Conservation (phyloP, 1,139 yeast species). For the Sugiyamaella novakii region DNA sequence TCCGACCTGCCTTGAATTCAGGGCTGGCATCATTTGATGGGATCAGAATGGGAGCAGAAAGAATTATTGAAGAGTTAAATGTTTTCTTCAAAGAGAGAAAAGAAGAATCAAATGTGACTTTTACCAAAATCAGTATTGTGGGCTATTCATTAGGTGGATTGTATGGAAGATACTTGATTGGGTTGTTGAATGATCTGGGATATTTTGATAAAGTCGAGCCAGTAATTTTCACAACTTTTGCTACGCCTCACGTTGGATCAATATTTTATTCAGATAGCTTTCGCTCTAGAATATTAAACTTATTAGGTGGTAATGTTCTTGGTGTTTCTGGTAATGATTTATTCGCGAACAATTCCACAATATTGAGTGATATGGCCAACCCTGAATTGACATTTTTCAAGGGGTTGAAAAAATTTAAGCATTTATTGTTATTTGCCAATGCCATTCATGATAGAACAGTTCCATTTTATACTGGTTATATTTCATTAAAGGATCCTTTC, state of each 20-base stretch:
- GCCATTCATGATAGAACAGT: slow-evolving; percentile 72
- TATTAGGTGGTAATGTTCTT: slow-evolving; percentile 61
- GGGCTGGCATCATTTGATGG: slow-evolving; percentile 87
- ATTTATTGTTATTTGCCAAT: slow-evolving; percentile 67
- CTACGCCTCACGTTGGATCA: slow-evolving; percentile 88
- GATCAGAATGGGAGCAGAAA: slow-evolving; percentile 65
- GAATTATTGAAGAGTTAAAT: slow-evolving; percentile 63
- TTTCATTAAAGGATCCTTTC: slow-evolving; percentile 53
- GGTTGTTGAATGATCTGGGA: slow-evolving; percentile 56
- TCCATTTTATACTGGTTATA: slow-evolving; percentile 56
- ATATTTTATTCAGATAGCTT: slow-evolving; percentile 47
- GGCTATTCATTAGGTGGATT: slow-evolving; percentile 62
- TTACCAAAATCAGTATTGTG: slow-evolving; percentile 48
- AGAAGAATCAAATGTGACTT: slow-evolving; percentile 23
- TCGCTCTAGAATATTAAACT: slow-evolving; percentile 54
- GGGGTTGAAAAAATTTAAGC: slow-evolving; percentile 61
- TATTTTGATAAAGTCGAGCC: slow-evolving; percentile 67
- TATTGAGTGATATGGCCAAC: slow-evolving; percentile 57
- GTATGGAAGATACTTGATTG: slow-evolving; percentile 65
- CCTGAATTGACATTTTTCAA: slow-evolving; percentile 53
- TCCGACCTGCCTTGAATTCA: slow-evolving; percentile 71
- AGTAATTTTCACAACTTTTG: slow-evolving; percentile 69
- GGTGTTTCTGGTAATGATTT: slow-evolving; percentile 78
- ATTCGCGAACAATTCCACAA: slow-evolving; percentile 50
- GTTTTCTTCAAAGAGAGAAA: slow-evolving; percentile 20